These are phyloP conservation scores for Leccinum variicolor DNA, from an alignment of 768 basidiomycete species.

Conservation along the genomic window DNA sequence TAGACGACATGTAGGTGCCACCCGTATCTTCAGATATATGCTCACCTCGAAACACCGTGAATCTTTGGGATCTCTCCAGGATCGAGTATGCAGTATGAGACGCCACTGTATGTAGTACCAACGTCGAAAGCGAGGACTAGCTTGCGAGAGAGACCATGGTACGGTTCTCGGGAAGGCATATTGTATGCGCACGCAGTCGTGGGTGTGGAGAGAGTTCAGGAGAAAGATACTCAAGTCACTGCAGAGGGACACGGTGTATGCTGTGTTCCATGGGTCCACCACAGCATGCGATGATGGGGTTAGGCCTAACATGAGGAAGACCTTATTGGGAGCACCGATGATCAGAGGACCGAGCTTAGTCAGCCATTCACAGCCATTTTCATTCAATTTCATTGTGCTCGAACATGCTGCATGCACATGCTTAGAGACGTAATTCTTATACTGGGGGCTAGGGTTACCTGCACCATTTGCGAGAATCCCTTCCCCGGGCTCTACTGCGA, in stretches of 20 bases:
- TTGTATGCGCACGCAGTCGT: not conserved
- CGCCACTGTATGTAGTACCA: conserved; percentile 30
- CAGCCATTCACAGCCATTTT: not conserved
- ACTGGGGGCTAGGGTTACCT: not conserved
- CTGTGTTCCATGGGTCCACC: not conserved
- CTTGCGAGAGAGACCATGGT: conserved; percentile 37
- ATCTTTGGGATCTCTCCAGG: conserved; percentile 34
- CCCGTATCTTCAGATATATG: not conserved
- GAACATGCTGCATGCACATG: not conserved
- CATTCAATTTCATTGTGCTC: not conserved
- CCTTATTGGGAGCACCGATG: not conserved
- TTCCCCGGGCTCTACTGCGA: not conserved
- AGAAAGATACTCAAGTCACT: not conserved
- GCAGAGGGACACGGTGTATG: not conserved
- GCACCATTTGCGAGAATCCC: not conserved
- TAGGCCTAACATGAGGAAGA: not conserved
- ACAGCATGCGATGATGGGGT: not conserved
- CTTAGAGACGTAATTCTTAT: not conserved
- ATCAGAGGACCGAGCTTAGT: not conserved
- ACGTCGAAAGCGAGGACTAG: conserved; percentile 37
- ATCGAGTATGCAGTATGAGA: conserved; percentile 36
- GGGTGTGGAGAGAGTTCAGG: not conserved
- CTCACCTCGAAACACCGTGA: conserved; percentile 25
- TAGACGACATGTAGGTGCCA: not conserved
- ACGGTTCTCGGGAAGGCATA: conserved; percentile 32